Evolutionary conservation across 306 rosid species (phyloP).

Genomic region (Purshia tridentata): DNA sequence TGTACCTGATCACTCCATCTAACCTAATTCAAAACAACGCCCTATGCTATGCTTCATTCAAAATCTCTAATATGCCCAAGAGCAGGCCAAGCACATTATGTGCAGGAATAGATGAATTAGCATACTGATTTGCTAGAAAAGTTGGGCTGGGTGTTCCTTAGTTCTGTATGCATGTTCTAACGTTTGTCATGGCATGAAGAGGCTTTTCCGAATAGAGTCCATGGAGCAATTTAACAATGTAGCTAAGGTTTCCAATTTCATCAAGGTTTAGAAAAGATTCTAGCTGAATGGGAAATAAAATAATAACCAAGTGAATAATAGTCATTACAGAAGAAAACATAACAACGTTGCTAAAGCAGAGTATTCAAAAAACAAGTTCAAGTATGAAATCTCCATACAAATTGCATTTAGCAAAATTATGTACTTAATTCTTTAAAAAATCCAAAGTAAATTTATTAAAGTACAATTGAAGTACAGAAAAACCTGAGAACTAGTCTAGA

Average conservation of each 20-base stretch:
- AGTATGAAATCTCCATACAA: conserved; percentile 1
- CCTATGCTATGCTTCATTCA: neutral
- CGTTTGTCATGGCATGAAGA: neutral
- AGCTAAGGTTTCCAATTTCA: neutral
- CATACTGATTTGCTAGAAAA: neutral
- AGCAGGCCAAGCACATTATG: neutral
- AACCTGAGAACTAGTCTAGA: neutral
- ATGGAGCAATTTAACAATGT: neutral
- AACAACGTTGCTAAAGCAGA: neutral
- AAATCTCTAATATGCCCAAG: neutral
- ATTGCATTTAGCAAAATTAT: neutral
- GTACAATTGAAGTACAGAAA: neutral
- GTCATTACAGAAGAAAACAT: neutral
- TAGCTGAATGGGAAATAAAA: neutral
- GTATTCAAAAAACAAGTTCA: neutral
- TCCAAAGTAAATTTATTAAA: neutral
- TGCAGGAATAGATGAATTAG: neutral
- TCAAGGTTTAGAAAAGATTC: neutral
- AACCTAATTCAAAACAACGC: neutral
- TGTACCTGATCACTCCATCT: conserved; percentile 10
- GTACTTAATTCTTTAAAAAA: neutral
- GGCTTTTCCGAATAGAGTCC: neutral
- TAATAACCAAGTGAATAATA: neutral
- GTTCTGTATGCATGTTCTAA: neutral
- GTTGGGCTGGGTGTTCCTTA: no score